Evolutionary conservation across 2,329 filamentous ascomycete genomes (phyloP), one percentile per base, ranked within the genome.

Genomic region (Periconia macrospinosa): DNA sequence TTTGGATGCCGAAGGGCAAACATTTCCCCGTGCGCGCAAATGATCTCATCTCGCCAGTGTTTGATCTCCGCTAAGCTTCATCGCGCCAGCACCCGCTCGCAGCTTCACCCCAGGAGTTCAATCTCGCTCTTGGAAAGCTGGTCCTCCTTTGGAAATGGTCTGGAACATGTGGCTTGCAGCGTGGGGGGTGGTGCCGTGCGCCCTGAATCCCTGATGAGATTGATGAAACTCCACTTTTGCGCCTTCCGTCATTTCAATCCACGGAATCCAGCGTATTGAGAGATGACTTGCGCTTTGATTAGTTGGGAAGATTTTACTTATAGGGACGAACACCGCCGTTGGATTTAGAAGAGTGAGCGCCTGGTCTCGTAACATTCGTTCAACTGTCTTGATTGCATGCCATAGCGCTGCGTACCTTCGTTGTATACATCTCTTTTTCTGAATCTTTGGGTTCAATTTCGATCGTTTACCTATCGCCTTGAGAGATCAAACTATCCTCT

Each of bases 381-480:
- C 50, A n/a, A 15, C 43, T 55, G 23, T 33, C 27, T 62, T 61
- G 33, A 37, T 60, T 54, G 57, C 62, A 63, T 63, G 67, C 67
- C 61, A 54, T 57, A 58, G 63, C 56, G 63, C 62, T 68, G 62
- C 65, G 65, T 62, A 55, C 59, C 58, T 61, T 67, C 61, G 47
- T 61, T 64, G 37, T 53, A 30, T 50, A 27, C 45, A 50, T 44
- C 42, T 41, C 23, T 27, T 27, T 30, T 45, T 41, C 45, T 53
- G 30, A 53, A 51, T 53, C 50, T 23, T 20, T 53, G 53, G 56
- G 57, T 51, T 57, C 55, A 45, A 50, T n/a, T 56, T 30, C 54
- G 30, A 46, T 56, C 54, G 15, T 56, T 45, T 41, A 45, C 50
- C 23, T 56, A 45, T 35, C 56, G 11, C 53, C 52, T 48, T 57